A percentile compares a stretch with the other conserved stretches of the same genome.
Evolutionary conservation across 148 eudicot genomes (phyloP).

Genomic region (Rheum nobile): DNA sequence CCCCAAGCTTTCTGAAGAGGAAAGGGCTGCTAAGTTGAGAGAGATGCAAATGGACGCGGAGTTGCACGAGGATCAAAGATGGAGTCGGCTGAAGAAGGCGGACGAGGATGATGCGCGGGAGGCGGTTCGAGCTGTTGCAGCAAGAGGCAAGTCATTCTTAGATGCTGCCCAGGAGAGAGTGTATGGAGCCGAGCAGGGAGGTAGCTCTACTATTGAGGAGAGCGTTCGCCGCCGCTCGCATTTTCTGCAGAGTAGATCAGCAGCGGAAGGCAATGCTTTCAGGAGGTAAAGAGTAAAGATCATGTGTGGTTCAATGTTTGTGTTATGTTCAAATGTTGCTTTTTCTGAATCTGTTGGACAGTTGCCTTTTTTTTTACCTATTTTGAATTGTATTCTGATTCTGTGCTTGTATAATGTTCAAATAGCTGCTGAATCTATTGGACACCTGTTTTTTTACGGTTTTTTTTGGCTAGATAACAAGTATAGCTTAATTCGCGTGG

Average conservation of each 20-base stretch:
- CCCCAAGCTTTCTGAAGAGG: slow-evolving; percentile 70
- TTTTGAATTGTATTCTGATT: background rate
- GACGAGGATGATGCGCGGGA: slow-evolving; percentile 74
- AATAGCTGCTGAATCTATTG: slow-evolving; percentile 11
- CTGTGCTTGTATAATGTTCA: background rate
- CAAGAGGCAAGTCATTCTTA: slow-evolving; percentile 53
- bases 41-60: slow-evolving; percentile 96
- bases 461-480: too few relatives aligned
- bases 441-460: background rate
- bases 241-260: slow-evolving; percentile 66
- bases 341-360: background rate
- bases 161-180: slow-evolving; percentile 67
- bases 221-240: slow-evolving; percentile 81
- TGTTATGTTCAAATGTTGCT: background rate
- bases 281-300: slow-evolving; percentile 30
- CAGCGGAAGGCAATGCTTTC: slow-evolving; percentile 68
- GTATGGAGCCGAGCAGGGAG: slow-evolving; percentile 88
- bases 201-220: slow-evolving; percentile 83
- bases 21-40: slow-evolving; percentile 68
- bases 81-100: slow-evolving; percentile 82
- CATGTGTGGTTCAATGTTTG: background rate
- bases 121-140: slow-evolving; percentile 21
- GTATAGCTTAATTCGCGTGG: too few relatives aligned
- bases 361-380: background rate
- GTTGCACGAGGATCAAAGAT: slow-evolving; percentile 79